These are phyloP conservation scores for Trichoderma arundinaceum DNA, from an alignment of 2,329 filamentous ascomycete species.

Conservation along the genomic window DNA sequence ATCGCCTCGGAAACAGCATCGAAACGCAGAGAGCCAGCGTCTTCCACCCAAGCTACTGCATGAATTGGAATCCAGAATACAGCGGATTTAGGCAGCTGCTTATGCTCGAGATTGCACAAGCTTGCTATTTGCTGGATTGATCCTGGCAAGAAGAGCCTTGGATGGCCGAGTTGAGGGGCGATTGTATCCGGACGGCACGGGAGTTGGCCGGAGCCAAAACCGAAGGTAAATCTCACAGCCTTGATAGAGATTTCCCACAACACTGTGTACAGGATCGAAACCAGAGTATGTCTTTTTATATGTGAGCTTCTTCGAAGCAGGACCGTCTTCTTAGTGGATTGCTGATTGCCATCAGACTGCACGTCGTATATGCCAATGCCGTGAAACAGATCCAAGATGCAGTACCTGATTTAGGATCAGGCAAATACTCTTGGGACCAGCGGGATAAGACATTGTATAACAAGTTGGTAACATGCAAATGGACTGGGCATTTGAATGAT, in stretches of 20 bases:
- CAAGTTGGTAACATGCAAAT: not conserved
- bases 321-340: not conserved
- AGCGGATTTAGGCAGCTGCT: not conserved
- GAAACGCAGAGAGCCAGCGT: not conserved
- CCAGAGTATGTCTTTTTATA: too few relatives aligned
- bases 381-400: not conserved
- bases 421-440: too few relatives aligned
- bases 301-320: too few relatives aligned
- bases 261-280: too few relatives aligned
- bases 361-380: not conserved
- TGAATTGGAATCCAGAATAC: not conserved
- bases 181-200: not conserved
- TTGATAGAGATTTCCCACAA: not conserved
- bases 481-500: not conserved
- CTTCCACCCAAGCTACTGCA: not conserved
- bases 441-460: not conserved
- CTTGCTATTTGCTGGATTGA: not conserved
- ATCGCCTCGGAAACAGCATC: not conserved
- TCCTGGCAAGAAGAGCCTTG: not conserved
- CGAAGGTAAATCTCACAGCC: too few relatives aligned
- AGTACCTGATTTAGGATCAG: not conserved
- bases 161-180: not conserved
- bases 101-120: not conserved
- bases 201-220: too few relatives aligned
- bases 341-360: not conserved